Evolutionary conservation across 106 monocot genomes (phyloP), one percentile per base, ranked within the genome.

Genomic region (Alisma plantagoaquatica): DNA sequence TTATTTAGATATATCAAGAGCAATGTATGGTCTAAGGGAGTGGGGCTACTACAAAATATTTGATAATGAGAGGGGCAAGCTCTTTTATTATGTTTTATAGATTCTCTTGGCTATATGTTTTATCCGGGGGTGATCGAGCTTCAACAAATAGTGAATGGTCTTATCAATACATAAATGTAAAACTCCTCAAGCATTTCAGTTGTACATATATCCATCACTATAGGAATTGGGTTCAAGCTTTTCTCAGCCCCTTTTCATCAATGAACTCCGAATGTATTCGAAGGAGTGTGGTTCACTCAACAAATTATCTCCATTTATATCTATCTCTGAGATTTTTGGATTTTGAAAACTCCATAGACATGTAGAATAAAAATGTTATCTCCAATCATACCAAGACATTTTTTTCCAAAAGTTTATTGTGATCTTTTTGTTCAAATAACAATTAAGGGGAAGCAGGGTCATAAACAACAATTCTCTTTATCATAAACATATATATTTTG

Each of bases 101-200:
- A 7, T 38, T 38, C 35, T 38, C 35, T 38, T 38, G 35, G 35
- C 35, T 38, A 38, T 38, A 38, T 6, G 35, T 6, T 38, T 38
- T 38, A 38, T 38, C 35, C 35, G 35, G 35, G 35, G 35, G 35
- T 38, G 35, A 38, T 38, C 35, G 35, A 38, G 35, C 35, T 38
- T 38, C 35, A 38, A 38, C 9, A 38, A 38, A 38, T 38, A 38
- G 14, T 38, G 35, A 38, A 38, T 38, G 9, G 35, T 38, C 35
- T 38, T 38, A 38, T 38, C 35, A 38, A 38, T 38, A 38, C 9
- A 38, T 14, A 38, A 38, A 38, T 38, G 35, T 38, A 38, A 7
- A 38, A 38, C 35, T 7, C 35, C 35, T 14, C 14, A 14, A 14
- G 35, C 6, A 38, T 38, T 38, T 38, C 35, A 38, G 14, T 38